Evolutionary conservation across 1,284 basidiomycete genomes (phyloP), one percentile per base, ranked within the genome.

Genomic region (Pseudozyma sp.): DNA sequence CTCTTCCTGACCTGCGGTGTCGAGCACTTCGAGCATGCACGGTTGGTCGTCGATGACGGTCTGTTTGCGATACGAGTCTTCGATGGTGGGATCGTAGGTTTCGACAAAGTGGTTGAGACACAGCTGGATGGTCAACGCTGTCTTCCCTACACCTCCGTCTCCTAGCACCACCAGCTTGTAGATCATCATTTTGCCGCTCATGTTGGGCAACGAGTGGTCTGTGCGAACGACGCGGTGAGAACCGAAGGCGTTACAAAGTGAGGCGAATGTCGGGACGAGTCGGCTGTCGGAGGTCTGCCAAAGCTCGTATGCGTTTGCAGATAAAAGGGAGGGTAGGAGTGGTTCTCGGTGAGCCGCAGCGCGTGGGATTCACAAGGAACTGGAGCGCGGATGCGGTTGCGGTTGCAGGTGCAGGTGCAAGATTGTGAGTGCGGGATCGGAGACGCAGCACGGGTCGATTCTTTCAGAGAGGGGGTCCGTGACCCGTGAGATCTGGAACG

Each of bases 121-220:
- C n/a, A 83, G 80, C 57, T 81, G 79, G 52, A 97, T 94, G 74
- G 94, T 95, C 82, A 98, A 86, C 24, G 95, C 95, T 61, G 95
- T 97, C 88, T 97, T 98, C 75, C 95, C 95, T 37, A 97, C 95
- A 87, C 95, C 95, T 86, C 95, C 95, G 86, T 98, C 95, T 76
- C 94, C 94, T 60, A 97, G 89, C 76, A 97, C 94, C 75, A 94
- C 94, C 81, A 97, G 90, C 87, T 92, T 90, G 91, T 92, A 94
- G 42, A 77, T 77, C 75, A 77, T 77, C 72, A 75, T 75, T 47
- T 75, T 75, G 40, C 68, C 72, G 44, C 68, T 75, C 72, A 75
- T 75, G 54, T 16, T 70, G 60, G 52, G 54, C 68, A 17, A 43
- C 17, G 8, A n/a, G 11, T 24, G 33, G 13, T 16, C 11, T 4